Evolutionary conservation across 2,329 filamentous ascomycete species (phyloP), one percentile per base, ranked within the genome.

Genomic region (Botrytis medusae): DNA sequence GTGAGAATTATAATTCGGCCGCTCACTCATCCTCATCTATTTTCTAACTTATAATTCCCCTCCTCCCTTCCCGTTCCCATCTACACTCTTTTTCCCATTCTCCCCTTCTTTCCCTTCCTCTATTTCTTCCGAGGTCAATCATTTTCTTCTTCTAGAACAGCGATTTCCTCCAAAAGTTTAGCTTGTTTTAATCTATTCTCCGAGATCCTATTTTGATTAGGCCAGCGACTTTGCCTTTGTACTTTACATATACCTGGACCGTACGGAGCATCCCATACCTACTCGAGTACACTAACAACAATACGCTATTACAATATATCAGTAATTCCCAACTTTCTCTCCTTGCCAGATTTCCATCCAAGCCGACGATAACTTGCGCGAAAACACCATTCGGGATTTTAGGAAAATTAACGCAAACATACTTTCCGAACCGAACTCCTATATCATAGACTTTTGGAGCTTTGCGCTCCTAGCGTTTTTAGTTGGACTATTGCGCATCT

Each of bases 391-490:
- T 67, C 48, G 37, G 25, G 46, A 57, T 59, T 46, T 18, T 9
- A 57, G n/a, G 32, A 67, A 18, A 67, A 59, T 42, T 59, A 34
- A 29, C 22, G 22, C 70, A 64, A 65, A 42, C 44, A 32, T 72
- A 67, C 62, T 54, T 48, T 46, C 48, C 46, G 70, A 32, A 64
- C 61, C 42, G 61, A 65, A 29, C n/a, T 37, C 44, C 51, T 32
- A 68, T 59, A 69, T 69, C 63, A 51, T 42, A 54, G 67, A 46
- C 32, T 40, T 69, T 60, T 72, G 71, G 62, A 40, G 62, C 70
- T 64, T 64, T 69, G 70, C 70, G 63, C 69, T 69, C 71, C 48
- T 40, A 42, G 60, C 72, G 59, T 48, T 64, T 64, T 64, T 65
- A 34, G 48, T 59, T 59, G 48, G 46, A 48, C 29, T 59, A 60